Evolutionary conservation across 2,329 filamentous ascomycete genomes (phyloP), one percentile per base, ranked within the genome.

Genomic region (Diaporthe ilicicola): DNA sequence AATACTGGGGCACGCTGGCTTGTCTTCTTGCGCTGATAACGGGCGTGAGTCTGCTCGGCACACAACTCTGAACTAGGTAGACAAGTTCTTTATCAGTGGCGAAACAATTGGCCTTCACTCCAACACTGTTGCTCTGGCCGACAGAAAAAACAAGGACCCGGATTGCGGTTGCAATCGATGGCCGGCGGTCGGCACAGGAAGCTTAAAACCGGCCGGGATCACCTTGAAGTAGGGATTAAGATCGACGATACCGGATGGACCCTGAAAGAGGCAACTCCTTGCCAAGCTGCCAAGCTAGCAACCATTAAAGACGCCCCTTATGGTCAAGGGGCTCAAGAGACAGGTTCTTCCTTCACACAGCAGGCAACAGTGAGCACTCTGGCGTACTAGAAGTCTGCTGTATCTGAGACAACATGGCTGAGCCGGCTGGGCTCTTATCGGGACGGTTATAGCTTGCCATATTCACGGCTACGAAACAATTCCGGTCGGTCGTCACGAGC

Each of bases 151-250:
- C 32, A 48, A 55, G 24, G 29, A 50, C 4, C 9, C 53, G 34
- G 53, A 24, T 29, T 39, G 46, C 17, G 22, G 53, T 59, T 50
- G 53, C 53, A 50, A 15, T 68, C 34, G 53, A 46, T 42, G 53
- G 51, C 29, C 66, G 66, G 59, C 59, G 59, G 59, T 68, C 66
- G 53, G 44, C 42, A 50, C 44, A 10, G 22, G 42, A 51, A 59
- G 32, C 32, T 59, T 56, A 44, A 59, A 44, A 51, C 32, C 22
- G 27, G 32, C 37, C 53, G 54, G 42, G 53, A 56, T 37, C 12
- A 50, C 53, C 53, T 50, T 48, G 54, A 13, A 19, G 17, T n/a
- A 50, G 22, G 65, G 39, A 32, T 50, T 29, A 68, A 48, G 53
- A 59, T 68, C 42, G 32, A 37, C 53, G 53, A 51, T 34, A 59